Evolutionary conservation across 148 eudicot species (phyloP).

Genomic region (Hydrangea macrophylla): DNA sequence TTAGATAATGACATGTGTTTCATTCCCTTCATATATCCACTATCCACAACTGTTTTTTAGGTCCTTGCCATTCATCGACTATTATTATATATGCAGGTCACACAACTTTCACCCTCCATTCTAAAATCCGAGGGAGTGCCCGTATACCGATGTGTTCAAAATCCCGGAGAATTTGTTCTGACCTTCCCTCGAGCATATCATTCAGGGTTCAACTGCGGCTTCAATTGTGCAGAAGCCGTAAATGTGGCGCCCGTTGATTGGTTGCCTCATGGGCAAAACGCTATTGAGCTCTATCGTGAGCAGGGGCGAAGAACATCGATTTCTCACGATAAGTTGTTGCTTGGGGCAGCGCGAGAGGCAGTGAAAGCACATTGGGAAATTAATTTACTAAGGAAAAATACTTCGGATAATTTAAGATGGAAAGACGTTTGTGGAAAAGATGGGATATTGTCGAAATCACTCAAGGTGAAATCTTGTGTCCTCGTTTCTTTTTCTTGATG

Average conservation of each 20-base stretch:
- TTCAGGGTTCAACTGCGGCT: constrained; percentile 91
- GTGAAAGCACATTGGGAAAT: constrained; percentile 97
- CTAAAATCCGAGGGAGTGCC: constrained; percentile 84
- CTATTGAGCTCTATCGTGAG: constrained; percentile 93
- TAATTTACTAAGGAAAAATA: constrained; percentile 65
- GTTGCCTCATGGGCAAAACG: constrained; percentile 94
- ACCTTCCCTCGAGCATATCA: constrained; percentile 98
- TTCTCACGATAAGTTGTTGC: constrained; percentile 95
- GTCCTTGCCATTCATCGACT: background rate
- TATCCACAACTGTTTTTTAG: background rate
- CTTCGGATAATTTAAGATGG: constrained; percentile 74
- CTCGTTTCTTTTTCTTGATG: background rate
- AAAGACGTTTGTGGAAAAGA: constrained; percentile 86
- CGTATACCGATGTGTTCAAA: constrained; percentile 85
- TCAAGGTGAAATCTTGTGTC: constrained; percentile 52
- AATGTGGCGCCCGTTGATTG: constrained; percentile 98
- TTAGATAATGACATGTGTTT: background rate
- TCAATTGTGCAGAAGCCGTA: constrained; percentile 99
- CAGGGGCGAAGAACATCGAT: constrained; percentile 85
- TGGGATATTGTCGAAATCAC: constrained; percentile 78
- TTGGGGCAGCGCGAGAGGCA: constrained; percentile 95
- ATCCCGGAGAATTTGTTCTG: constrained; percentile 86
- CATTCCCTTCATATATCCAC: background rate
- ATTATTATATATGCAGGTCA: constrained; percentile 48
- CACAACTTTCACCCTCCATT: constrained; percentile 92